Conservation (phyloP, 768 basidiomycete genomes). For the Crepidotus variabilis region DNA sequence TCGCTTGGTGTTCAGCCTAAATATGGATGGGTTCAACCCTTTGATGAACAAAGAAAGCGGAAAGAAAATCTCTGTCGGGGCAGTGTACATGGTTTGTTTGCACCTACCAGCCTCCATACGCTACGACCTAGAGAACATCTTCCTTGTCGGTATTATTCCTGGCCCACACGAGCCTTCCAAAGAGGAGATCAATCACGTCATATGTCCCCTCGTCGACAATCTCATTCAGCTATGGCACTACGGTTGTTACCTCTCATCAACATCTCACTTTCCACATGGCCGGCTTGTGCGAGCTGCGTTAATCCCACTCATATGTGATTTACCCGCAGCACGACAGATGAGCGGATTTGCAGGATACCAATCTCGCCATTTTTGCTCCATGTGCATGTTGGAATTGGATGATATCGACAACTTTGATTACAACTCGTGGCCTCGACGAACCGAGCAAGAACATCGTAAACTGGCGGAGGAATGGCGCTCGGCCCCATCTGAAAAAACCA, state of each 20-base stretch:
- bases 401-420: slow-evolving; percentile 9
- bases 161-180: slow-evolving; percentile 2
- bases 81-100: slow-evolving; percentile 6
- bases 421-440: slow-evolving; percentile 2
- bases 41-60: slow-evolving; percentile 2
- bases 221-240: background rate
- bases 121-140: slow-evolving; percentile 2
- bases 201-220: slow-evolving; percentile 2
- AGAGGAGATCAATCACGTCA: slow-evolving; percentile 5
- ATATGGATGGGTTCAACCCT: slow-evolving; percentile 3
- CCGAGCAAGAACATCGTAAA: background rate
- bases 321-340: slow-evolving; percentile 3
- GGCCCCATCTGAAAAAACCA: background rate
- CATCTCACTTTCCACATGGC: background rate
- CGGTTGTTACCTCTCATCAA: slow-evolving; percentile 1
- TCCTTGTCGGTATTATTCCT: slow-evolving; percentile 6
- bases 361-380: slow-evolving; percentile 3
- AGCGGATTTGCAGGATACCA: slow-evolving; percentile 3
- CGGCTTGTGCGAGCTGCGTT: slow-evolving; percentile 2
- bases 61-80: slow-evolving; percentile 4
- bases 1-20: slow-evolving; percentile 1
- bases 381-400: slow-evolving; percentile 11
- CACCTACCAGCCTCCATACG: background rate
- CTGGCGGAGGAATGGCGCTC: background rate
- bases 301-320: slow-evolving; percentile 5